Evolutionary conservation across 2,329 filamentous ascomycete species (phyloP), one percentile per base, ranked within the genome.

Genomic region (Epichloe elymi): DNA sequence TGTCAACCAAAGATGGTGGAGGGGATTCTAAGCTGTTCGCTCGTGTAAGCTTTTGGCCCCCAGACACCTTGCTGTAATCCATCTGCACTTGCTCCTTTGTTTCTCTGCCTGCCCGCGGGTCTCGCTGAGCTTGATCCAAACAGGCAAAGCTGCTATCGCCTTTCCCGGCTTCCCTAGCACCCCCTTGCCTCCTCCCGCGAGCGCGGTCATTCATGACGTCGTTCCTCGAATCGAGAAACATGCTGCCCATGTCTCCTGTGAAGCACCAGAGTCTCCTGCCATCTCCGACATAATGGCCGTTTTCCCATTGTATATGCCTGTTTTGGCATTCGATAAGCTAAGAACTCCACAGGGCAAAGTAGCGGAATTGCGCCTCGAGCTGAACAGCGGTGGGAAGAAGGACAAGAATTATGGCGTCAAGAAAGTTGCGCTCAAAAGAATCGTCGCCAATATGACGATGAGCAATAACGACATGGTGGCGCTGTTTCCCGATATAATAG

Each of bases 371-470:
- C 88, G 93, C 67, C 81, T 86, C 66, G 93, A 98, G 75, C 80
- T 98, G 65, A 90, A 89, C 70, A 88, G 84, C 69, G 89, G 89
- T 65, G 85, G 87, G 59, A 96, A 95, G 76, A 98, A 97, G 74
- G 93, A 98, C 74, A 97, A 96, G 79, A 95, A 94, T 71, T 85
- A 88, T 70, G 79, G 85, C 43, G 82, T 82, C 58, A 98, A 97
- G 77, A 97, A 97, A 79, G 94, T 96, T 64, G 90, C 93, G 11
- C 78, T 98, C 56, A 98, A 98, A 98, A 96, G 96, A 78, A 97
- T 98, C 60, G 93, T 98, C 61, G 93, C 93, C 66, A 98, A 98
- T 67, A 98, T 98, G 93, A 98, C 93, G 57, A 98, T 98, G 93
- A 97, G 91, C 79, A 98, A 98, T 72, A 98, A 97, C 65, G 93